Base-by-base conservation (phyloP, 176 grass and related monocot genomes). In the Tillandsia fasciculata region DNA sequence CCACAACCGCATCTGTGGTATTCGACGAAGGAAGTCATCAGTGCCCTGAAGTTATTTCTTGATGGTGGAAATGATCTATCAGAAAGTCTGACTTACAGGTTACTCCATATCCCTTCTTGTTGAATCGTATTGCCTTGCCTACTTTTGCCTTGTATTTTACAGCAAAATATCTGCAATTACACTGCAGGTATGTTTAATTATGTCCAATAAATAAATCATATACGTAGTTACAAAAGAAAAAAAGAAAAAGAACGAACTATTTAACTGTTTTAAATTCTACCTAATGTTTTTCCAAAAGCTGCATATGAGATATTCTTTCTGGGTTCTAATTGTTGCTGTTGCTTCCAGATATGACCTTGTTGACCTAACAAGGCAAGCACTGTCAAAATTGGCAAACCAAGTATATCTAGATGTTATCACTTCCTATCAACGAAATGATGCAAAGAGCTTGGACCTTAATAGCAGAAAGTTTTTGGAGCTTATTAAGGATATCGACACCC, bases 371-470 rank as follows among this genome's bases (percentile, higher is more conserved):
- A 96, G 83, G 63, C 93, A 96, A 77, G 83, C 79, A 24, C 72
- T 96, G 48, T 96, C 93, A 76, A 96, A 96, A 76, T 82, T 92
- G 77, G 88, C 88, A 78, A 96, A 96, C 70, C 78, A 92, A 76
- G 86, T 92, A 49, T 96, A 90, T 75, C 70, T 90, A 72, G 89
- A 92, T 63, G 81, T 61, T 17, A 50, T 91, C 68, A 63, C 14
- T 22, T 78, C 86, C 1, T 96, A 92, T 76, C 64, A 72, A 64
- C 75, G 64, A 75, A 96, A 81, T 70, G 79, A 96, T 85, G 73
- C 63, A n/a, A 71, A 76, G 68, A 75, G 33, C 49, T 68, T 92
- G 22, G 83, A 70, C 65, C 17, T 78, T 11, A 66, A 90, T 73
- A 70, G 66, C n/a, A 68, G 80, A 65, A 96, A 89, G 77, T 92